Conservation (phyloP, 352 stramenopile species). For the Phytophthora hibernalis region DNA sequence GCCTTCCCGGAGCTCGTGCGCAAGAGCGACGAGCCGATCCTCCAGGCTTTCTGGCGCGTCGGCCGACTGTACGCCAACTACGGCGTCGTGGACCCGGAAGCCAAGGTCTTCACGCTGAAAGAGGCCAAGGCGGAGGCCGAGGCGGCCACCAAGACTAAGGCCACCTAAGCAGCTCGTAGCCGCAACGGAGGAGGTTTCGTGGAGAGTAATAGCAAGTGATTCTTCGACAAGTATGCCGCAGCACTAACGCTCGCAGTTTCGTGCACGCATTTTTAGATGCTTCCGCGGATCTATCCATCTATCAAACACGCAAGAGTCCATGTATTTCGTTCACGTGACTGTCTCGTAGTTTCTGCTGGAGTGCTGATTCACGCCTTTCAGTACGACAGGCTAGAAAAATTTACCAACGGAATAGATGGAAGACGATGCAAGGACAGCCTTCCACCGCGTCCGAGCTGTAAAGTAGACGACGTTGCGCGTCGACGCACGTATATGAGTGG, state of each 20-base stretch:
- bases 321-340: not conserved
- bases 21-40: constrained; percentile 71
- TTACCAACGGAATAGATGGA: constrained; percentile 8
- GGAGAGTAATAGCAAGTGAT: constrained; percentile 28
- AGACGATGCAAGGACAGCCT: constrained; percentile 20
- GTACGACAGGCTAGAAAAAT: not conserved
- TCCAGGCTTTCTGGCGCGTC: constrained; percentile 68
- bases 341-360: too few species aligned
- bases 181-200: constrained; percentile 15
- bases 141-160: constrained; percentile 45
- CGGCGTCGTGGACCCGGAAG: constrained; percentile 68
- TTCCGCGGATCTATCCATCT: constrained; percentile 29
- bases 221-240: constrained; percentile 6
- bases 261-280: too few species aligned
- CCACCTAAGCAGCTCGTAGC: constrained; percentile 18
- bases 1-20: constrained; percentile 82
- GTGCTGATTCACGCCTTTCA: too few species aligned
- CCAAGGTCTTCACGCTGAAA: constrained; percentile 79
- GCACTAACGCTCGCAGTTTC: constrained; percentile 12
- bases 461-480: constrained; percentile 30
- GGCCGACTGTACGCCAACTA: constrained; percentile 73
- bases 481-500: constrained; percentile 24
- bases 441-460: constrained; percentile 3
- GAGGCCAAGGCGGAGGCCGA: constrained; percentile 44
- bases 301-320: constrained; percentile 10